Conservation (phyloP, 2,329 filamentous ascomycete species). For the Botrytis paeoniae region DNA sequence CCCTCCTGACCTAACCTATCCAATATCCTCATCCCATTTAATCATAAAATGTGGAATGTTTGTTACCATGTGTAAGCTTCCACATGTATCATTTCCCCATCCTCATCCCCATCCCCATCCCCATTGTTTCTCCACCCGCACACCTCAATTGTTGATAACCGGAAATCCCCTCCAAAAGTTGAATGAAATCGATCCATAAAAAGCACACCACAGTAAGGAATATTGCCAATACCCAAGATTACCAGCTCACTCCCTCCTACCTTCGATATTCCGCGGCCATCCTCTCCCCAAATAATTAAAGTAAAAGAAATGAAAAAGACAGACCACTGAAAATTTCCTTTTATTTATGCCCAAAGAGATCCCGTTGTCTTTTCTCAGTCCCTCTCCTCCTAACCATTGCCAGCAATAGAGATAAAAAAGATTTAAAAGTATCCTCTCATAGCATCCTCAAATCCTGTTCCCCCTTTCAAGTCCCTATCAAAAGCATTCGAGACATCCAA, state of each 20-base stretch:
- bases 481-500: conserved; percentile 83
- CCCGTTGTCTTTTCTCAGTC: no score
- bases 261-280: no score
- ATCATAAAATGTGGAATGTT: neutral
- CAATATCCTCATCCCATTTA: neutral
- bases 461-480: conserved; percentile 78
- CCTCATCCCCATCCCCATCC: neutral
- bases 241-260: no score
- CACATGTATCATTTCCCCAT: neutral
- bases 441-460: conserved; percentile 74
- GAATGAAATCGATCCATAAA: neutral
- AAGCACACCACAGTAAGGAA: neutral
- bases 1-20: neutral
- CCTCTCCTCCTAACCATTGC: neutral
- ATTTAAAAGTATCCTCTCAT: conserved; percentile 69
- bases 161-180: neutral
- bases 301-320: neutral
- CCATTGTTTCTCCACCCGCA: neutral
- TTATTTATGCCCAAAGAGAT: neutral
- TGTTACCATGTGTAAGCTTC: neutral
- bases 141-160: neutral
- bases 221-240: neutral
- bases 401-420: neutral
- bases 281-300: neutral
- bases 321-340: neutral